Conservation (phyloP, 2,329 filamentous ascomycete species). For the Aspergillus terreus region DNA sequence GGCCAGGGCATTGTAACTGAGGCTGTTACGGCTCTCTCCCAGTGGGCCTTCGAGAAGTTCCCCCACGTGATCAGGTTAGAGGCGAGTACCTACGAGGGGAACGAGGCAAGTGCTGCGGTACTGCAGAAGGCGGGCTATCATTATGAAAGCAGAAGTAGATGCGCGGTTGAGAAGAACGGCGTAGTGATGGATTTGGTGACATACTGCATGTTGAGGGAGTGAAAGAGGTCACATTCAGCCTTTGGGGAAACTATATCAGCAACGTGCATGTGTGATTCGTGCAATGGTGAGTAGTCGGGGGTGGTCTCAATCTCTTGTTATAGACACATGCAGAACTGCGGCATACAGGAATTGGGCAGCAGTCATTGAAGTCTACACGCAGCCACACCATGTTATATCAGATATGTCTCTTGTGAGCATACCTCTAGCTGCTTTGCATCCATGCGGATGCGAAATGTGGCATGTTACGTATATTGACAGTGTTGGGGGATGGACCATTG, state of each 20-base stretch:
- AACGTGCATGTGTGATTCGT: neutral
- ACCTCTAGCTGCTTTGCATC: too few relatives aligned
- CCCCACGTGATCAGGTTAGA: constrained; percentile 3
- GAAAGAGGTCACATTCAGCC: neutral
- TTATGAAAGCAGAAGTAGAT: constrained; percentile 4
- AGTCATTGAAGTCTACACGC: neutral
- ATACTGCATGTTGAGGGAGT: constrained; percentile 1
- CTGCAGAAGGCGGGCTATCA: constrained; percentile 8
- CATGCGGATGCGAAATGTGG: too few relatives aligned
- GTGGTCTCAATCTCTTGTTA: neutral
- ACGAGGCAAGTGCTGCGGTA: constrained; percentile 7
- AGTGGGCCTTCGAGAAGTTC: constrained; percentile 7
- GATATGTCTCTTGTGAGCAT: too few relatives aligned
- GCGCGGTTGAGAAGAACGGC: constrained; percentile 7
- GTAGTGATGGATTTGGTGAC: constrained; percentile 3
- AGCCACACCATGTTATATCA: too few relatives aligned
- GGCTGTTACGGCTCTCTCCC: neutral
- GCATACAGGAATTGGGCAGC: neutral
- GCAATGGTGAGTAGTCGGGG: neutral
- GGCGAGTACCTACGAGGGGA: constrained; percentile 7
- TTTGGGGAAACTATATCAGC: neutral
- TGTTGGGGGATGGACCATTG: too few relatives aligned
- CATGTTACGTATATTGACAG: too few relatives aligned
- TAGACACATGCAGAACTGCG: neutral
- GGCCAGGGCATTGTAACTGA: constrained; percentile 8